These are phyloP conservation scores for Phytopythium oedochilum DNA, from an alignment of 352 stramenopile genomes.

Conservation along the genomic window DNA sequence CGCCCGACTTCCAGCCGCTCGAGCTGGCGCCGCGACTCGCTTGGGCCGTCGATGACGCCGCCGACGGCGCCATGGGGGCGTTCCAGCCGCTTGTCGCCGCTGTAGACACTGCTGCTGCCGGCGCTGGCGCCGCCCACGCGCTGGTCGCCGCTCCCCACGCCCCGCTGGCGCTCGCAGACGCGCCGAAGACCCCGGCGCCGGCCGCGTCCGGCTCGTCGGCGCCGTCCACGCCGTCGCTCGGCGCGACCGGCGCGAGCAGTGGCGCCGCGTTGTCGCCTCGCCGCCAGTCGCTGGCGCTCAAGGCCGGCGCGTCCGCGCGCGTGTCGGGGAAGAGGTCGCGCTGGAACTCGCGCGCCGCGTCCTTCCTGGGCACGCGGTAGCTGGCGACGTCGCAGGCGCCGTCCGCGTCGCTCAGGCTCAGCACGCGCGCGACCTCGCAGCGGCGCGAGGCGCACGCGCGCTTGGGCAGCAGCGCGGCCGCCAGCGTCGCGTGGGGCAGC, in stretches of 20 bases:
- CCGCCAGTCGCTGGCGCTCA: constrained; percentile 40
- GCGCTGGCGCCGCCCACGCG: constrained; percentile 2
- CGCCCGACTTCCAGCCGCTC: constrained; percentile 2
- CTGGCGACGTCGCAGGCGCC: constrained; percentile 58
- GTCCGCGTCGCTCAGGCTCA: constrained; percentile 42
- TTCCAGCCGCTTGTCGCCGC: constrained; percentile 5
- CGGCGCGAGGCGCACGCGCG: constrained; percentile 32
- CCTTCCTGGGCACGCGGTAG: constrained; percentile 61
- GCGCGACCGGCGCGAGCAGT: constrained; percentile 25
- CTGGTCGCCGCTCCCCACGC: neutral
- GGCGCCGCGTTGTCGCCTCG: constrained; percentile 38
- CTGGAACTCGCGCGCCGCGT: constrained; percentile 59
- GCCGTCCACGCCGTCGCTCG: constrained; percentile 12
- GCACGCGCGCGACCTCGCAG: constrained; percentile 63
- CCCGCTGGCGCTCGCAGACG: neutral
- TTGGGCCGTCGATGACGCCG: neutral
- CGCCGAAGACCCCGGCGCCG: constrained; percentile 28
- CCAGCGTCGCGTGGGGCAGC: constrained; percentile 54
- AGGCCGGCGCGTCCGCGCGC: constrained; percentile 22
- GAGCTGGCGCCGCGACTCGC: neutral
- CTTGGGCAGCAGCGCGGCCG: constrained; percentile 49
- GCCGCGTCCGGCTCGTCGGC: constrained; percentile 11
- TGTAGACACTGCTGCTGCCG: constrained; percentile 4
- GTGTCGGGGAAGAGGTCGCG: constrained; percentile 75
- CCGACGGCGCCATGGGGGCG: neutral